These are phyloP conservation scores for Cyberlindnera maritima DNA, from an alignment of 805 yeast species.

Conservation along the genomic window DNA sequence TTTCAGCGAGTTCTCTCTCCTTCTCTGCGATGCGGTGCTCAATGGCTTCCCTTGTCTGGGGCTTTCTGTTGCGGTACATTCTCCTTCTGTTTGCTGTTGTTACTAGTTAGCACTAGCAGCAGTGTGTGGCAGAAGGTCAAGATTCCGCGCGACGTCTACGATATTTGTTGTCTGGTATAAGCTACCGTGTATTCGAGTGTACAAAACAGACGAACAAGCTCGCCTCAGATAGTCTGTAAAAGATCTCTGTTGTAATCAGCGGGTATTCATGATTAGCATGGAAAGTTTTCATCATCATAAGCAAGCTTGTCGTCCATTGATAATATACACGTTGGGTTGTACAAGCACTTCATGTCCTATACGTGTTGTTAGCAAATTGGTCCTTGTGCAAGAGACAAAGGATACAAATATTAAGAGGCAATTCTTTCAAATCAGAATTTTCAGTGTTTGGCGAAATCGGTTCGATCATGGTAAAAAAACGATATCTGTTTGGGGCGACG, in stretches of 20 bases:
- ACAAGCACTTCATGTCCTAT: not conserved
- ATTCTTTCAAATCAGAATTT: constrained; percentile 27
- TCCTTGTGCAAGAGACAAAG: not conserved
- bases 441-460: constrained; percentile 33
- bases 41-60: constrained; percentile 4
- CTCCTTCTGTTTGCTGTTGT: too few species aligned
- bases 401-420: not conserved
- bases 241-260: constrained; percentile 23
- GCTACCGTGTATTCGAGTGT: too few species aligned
- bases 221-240: constrained; percentile 21
- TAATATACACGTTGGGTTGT: not conserved
- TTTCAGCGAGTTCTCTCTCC: constrained; percentile 1
- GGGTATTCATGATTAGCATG: constrained; percentile 28
- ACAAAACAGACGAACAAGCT: not conserved
- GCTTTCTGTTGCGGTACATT: constrained; percentile 10
- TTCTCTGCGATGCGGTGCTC: constrained; percentile 12
- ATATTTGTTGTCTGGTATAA: too few species aligned
- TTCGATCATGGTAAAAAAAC: constrained; percentile 29
- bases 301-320: constrained; percentile 11
- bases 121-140: too few species aligned
- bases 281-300: constrained; percentile 25
- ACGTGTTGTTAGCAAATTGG: not conserved
- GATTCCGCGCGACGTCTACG: too few species aligned
- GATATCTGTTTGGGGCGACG: constrained; percentile 35
- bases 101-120: too few species aligned